Conservation (phyloP, 2,329 filamentous ascomycete species). For the Phaeosphaeria sp. region DNA sequence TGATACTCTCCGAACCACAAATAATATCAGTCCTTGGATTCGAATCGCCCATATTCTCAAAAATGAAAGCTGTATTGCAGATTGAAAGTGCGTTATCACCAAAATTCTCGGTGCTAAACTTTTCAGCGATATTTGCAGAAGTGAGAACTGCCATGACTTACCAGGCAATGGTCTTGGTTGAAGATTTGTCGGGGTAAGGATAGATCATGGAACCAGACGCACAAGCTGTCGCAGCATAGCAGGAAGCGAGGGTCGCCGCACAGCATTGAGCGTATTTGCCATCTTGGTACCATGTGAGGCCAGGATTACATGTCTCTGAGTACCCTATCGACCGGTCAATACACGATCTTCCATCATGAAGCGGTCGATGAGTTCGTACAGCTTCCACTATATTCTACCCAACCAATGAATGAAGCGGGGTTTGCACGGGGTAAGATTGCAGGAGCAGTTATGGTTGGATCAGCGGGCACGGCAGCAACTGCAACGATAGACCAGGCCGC, state of each 20-base stretch:
- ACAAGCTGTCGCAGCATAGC: conserved; percentile 36
- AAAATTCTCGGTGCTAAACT: conserved; percentile 30
- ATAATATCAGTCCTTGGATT: conserved; percentile 32
- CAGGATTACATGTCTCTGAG: conserved; percentile 27
- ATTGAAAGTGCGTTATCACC: conserved; percentile 22
- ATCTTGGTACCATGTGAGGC: conserved; percentile 37
- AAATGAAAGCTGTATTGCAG: conserved; percentile 35
- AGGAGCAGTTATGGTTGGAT: conserved; percentile 39
- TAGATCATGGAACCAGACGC: conserved; percentile 35
- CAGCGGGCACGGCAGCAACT: conserved; percentile 26
- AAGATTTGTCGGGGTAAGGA: conserved; percentile 22
- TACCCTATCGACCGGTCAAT: conserved; percentile 23
- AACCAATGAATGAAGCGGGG: conserved; percentile 33
- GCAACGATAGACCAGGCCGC: conserved; percentile 18
- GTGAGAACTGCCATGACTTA: conserved; percentile 7
- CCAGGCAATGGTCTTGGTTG: conserved; percentile 34
- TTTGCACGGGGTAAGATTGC: conserved; percentile 37
- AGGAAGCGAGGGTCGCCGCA: conserved; percentile 25
- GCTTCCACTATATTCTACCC: conserved; percentile 20
- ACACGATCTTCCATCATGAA: neutral
- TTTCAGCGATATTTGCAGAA: conserved; percentile 4
- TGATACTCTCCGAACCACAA: conserved; percentile 26
- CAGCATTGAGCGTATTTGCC: conserved; percentile 42
- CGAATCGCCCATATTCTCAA: conserved; percentile 27
- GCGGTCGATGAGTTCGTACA: conserved; percentile 18